Conservation (phyloP, 192 early-diverging fungal genomes). For the Umbelopsis sp. region DNA sequence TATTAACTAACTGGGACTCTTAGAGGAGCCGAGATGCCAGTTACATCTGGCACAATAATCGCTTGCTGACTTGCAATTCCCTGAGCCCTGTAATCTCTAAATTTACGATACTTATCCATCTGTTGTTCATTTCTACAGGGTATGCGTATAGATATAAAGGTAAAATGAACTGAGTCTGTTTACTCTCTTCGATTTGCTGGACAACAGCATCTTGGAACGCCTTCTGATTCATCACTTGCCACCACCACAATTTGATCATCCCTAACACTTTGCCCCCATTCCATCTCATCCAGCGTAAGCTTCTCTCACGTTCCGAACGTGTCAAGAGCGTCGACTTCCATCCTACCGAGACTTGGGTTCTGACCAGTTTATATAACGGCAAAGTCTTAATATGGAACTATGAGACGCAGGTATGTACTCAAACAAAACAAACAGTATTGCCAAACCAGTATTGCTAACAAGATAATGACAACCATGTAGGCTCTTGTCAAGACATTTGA, state of each 20-base stretch:
- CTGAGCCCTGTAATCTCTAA: background rate
- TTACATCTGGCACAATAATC: background rate
- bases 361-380: constrained; percentile 95
- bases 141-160: constrained; percentile 19
- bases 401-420: constrained; percentile 78
- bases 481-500: constrained; percentile 96
- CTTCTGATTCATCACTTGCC: background rate
- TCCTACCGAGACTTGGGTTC: constrained; percentile 98
- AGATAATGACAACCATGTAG: constrained; percentile 41
- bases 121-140: background rate
- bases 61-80: background rate
- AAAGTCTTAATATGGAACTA: constrained; percentile 98
- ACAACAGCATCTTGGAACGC: background rate
- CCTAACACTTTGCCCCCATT: background rate
- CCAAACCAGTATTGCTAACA: no score
- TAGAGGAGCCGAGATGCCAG: background rate
- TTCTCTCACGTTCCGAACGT: constrained; percentile 83
- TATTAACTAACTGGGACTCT: background rate
- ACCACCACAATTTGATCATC: background rate
- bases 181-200: background rate
- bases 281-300: constrained; percentile 50
- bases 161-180: background rate
- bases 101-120: background rate
- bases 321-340: constrained; percentile 99
- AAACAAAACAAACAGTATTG: no score